phyloP scores from a whole-genome alignment of 2,329 filamentous ascomycete species.

The Venturia pyrina region DNA sequence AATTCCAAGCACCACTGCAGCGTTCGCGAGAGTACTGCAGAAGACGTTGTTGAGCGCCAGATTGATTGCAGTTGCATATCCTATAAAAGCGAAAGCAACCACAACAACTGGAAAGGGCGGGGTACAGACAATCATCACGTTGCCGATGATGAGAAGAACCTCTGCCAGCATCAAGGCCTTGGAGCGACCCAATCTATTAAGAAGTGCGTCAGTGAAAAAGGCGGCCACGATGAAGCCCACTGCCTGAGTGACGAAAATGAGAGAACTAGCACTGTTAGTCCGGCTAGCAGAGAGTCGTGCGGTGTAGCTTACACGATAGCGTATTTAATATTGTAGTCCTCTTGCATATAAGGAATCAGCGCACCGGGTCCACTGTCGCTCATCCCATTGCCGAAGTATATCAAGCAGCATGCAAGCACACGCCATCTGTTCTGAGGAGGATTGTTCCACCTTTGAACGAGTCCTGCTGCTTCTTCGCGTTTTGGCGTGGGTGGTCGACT shows the following conservation, averaged over 20 bases:
- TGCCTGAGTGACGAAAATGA: slow-evolving; percentile 73
- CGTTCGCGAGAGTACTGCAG: slow-evolving; percentile 42
- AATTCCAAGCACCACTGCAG: slow-evolving; percentile 45
- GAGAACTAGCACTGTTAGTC: slow-evolving; percentile 24
- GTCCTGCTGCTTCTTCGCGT: slow-evolving; percentile 31
- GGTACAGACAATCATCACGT: slow-evolving; percentile 53
- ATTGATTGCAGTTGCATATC: slow-evolving; percentile 41
- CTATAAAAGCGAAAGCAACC: slow-evolving; percentile 54
- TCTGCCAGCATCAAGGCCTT: slow-evolving; percentile 52
- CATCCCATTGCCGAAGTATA: slow-evolving; percentile 60
- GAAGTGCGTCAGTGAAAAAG: slow-evolving; percentile 55
- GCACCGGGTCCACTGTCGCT: slow-evolving; percentile 69
- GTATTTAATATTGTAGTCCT: slow-evolving; percentile 66
- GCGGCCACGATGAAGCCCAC: slow-evolving; percentile 67
- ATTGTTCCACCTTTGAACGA: slow-evolving; percentile 48
- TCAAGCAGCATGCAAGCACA: slow-evolving; percentile 52
- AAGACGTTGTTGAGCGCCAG: slow-evolving; percentile 49
- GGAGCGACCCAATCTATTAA: slow-evolving; percentile 53
- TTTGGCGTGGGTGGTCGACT: slow-evolving; percentile 42
- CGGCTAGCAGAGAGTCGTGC: neutral
- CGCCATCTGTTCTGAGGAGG: slow-evolving; percentile 59
- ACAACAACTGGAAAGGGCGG: slow-evolving; percentile 63
- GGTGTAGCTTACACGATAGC: slow-evolving; percentile 48
- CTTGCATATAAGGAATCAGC: slow-evolving; percentile 71
- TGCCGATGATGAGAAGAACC: slow-evolving; percentile 48